These are phyloP conservation scores for Apophysomyces ossiformis DNA, from an alignment of 371 early-diverging fungal genomes.

Conservation along the genomic window DNA sequence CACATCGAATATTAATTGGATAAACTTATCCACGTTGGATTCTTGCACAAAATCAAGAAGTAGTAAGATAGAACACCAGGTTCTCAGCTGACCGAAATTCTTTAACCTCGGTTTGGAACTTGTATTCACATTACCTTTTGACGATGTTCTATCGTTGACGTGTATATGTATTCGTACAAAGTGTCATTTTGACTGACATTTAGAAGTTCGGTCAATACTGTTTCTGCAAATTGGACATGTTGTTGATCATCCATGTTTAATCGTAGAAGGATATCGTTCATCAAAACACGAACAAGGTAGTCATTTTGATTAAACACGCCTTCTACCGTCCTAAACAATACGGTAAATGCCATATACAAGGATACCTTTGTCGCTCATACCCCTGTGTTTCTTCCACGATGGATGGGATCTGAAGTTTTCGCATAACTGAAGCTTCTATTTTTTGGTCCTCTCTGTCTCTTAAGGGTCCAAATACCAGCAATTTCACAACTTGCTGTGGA, in stretches of 20 bases:
- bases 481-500: constrained; percentile 35
- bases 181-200: constrained; percentile 19
- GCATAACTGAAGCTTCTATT: constrained; percentile 54
- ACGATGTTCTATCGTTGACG: constrained; percentile 50
- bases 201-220: constrained; percentile 40
- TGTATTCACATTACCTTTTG: constrained; percentile 40
- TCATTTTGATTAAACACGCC: constrained; percentile 50
- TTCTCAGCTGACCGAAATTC: constrained; percentile 37
- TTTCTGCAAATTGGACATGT: constrained; percentile 38
- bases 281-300: constrained; percentile 59
- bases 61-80: constrained; percentile 56
- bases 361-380: constrained; percentile 21
- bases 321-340: constrained; percentile 37
- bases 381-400: constrained; percentile 39
- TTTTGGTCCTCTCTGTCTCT: constrained; percentile 62
- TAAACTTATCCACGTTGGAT: constrained; percentile 31
- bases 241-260: constrained; percentile 34
- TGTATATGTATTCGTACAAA: constrained; percentile 38
- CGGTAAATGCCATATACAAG: background rate
- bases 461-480: constrained; percentile 61
- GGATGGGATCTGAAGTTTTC: constrained; percentile 37
- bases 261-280: constrained; percentile 56
- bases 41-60: constrained; percentile 45
- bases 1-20: constrained; percentile 32
- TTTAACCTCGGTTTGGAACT: too few relatives aligned